Evolutionary conservation across 768 basidiomycete species (phyloP).

Genomic region (Suillus ampliporus): DNA sequence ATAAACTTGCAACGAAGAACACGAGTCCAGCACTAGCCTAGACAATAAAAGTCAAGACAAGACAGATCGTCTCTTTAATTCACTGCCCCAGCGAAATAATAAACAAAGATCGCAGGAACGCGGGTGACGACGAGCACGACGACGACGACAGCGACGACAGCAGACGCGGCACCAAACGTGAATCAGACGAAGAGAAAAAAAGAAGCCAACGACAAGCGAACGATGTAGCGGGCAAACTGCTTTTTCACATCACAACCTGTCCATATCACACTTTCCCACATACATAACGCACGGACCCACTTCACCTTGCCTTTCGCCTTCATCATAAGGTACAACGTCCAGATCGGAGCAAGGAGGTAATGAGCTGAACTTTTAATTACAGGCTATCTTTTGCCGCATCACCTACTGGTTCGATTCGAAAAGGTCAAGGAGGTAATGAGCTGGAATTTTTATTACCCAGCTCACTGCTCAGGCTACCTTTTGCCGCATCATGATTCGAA

Average conservation of each 20-base stretch:
- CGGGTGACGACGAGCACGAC: slow-evolving; percentile 4
- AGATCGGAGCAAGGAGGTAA: neutral
- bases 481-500: neutral
- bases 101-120: slow-evolving; percentile 11
- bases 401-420: too few species aligned
- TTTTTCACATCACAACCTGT: slow-evolving; percentile 13
- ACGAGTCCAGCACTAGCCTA: slow-evolving; percentile 8
- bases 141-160: slow-evolving; percentile 4
- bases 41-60: slow-evolving; percentile 6
- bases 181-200: slow-evolving; percentile 11
- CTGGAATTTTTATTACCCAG: too few species aligned
- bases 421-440: too few species aligned
- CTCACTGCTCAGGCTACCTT: neutral
- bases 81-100: slow-evolving; percentile 10
- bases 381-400: too few species aligned
- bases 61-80: slow-evolving; percentile 8
- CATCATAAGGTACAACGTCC: neutral
- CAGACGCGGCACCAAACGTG: slow-evolving; percentile 6
- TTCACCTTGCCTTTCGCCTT: neutral
- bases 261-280: slow-evolving; percentile 8
- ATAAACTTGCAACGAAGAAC: slow-evolving; percentile 12
- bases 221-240: neutral
- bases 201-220: slow-evolving; percentile 9
- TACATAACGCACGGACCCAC: slow-evolving; percentile 9
- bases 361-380: too few species aligned